phyloP scores from a whole-genome alignment of 257 asterid genomes.

The Nicotiana sylvestris region DNA sequence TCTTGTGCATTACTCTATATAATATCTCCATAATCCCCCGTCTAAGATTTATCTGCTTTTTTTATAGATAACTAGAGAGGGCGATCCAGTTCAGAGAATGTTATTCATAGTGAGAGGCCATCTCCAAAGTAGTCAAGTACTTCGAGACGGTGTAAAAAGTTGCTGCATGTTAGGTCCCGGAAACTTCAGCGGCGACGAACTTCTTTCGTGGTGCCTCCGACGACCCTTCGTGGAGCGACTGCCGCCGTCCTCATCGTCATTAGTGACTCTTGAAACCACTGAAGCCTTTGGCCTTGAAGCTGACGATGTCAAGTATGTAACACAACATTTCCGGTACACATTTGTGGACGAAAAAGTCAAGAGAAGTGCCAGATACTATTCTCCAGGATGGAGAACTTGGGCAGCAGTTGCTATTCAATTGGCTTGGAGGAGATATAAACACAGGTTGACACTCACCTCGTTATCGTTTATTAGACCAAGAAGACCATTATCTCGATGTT shows the following conservation, averaged over 20 bases:
- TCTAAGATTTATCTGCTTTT: too few species aligned
- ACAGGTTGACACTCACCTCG: conserved; percentile 72
- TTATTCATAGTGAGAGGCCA: conserved; percentile 91
- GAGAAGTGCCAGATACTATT: conserved; percentile 89
- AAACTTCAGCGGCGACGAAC: conserved; percentile 95
- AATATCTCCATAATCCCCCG: too few species aligned
- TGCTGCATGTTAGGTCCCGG: conserved; percentile 99
- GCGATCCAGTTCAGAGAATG: conserved; percentile 94
- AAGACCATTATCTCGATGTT: conserved; percentile 72
- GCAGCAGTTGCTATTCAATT: conserved; percentile 89
- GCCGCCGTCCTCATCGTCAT: conserved; percentile 80
- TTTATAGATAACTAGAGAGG: conserved; percentile 74
- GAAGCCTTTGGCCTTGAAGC: conserved; percentile 95
- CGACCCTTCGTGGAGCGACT: conserved; percentile 81
- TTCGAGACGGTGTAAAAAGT: conserved; percentile 76
- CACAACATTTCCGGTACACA: conserved; percentile 94
- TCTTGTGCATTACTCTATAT: too few species aligned
- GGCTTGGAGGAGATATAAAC: conserved; percentile 87
- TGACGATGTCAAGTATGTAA: conserved; percentile 81
- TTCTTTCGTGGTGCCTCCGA: conserved; percentile 88
- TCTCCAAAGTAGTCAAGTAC: conserved; percentile 91
- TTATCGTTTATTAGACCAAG: conserved; percentile 85
- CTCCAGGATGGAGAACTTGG: conserved; percentile 99
- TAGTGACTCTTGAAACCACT: conserved; percentile 74
- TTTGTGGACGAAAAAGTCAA: conserved; percentile 84